Evolutionary conservation across 2,329 filamentous ascomycete genomes (phyloP), one percentile per base, ranked within the genome.

Genomic region (Fusarium tuaranense): DNA sequence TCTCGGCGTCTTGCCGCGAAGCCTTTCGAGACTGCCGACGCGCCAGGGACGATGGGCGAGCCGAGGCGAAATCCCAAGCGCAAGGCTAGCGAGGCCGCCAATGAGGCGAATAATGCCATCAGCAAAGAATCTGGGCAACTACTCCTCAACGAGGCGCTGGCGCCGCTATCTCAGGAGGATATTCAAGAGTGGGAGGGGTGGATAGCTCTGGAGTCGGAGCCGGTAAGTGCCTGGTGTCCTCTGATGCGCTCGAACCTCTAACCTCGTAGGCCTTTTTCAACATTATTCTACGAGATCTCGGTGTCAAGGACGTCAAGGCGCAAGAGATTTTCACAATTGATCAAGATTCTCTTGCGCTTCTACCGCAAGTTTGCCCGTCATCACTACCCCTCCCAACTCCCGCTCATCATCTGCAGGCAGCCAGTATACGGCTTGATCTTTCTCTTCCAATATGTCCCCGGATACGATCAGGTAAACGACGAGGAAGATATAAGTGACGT

Each of bases 361-460:
- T 96, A 36, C 90, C 92, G 90, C 93, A 83, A 78, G 87, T 36
- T 20, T 18, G 18, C 12, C 22, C 13, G 7, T 8, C 14, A 4
- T 5, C 1, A 3, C 20, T 12, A 14, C 38, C 3, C 61, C n/a
- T 3, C 13, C 12, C 46, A 20, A 27, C 22, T 30, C 18, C 20
- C 20, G 14, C 77, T 78, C 39, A 79, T 39, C 22, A 12, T 12
- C 34, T 7, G n/a, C 77, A 94, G 92, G 7, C 89, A 92, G 77
- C 93, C 94, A 2, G 88, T 97, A 3, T 91, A 94, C 77, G 96
- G 96, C 4, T 85, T 98, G n/a, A 93, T 99, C 60, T 97, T 98
- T 73, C 88, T 98, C 2, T 98, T 95, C 78, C 90, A 92, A 68
- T 98, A 89, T 73, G 79, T 91, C 76, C 87, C 89, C 34, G 88